Evolutionary conservation across 495 filamentous ascomycete species (phyloP), one percentile per base, ranked within the genome.

Genomic region (Penicillium taxi): DNA sequence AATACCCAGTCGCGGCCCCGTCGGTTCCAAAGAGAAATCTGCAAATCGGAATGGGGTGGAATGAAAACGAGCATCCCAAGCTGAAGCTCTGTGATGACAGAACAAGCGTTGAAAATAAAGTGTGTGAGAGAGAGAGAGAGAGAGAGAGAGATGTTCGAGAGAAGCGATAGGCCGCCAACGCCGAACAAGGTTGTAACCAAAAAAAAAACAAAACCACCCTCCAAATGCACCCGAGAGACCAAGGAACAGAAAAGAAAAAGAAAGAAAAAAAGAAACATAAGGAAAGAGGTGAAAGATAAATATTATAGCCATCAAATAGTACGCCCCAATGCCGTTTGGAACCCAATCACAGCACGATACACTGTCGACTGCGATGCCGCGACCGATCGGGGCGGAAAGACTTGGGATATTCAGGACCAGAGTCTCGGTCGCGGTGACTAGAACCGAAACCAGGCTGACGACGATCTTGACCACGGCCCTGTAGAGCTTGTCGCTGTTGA

Each of bases 401-500:
- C 39, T 56, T 60, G 41, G 63, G 60, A 22, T 67, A 66, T 47
- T 67, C 63, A 27, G 67, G 56, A 21, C 51, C 62, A 14, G 60
- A 49, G 27, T 61, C 61, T 13, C 59, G 60, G 39, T 66, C 67
- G 42, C 55, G 65, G 33, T 45, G 43, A 20, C 62, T 56, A 9
- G 52, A 34, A 9, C 39, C 39, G 15, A 61, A 52, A 24, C 63
- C 61, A 8, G 55, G 59, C 34, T 61, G 57, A 20, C 69, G 64
- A 29, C 62, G 63, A 35, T 68, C 60, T 26, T 58, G 60, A 20
- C 55, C 41, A 12, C 61, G 58, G 18, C 55, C 52, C 27, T 63
- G 60, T 34, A 58, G 53, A 33, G 72, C 66, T 59, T 86, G 79
- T 45, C 84, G 76, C 59, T 95, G 89, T 42, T 80, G 74, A 41